These are phyloP conservation scores for Pterocarpus macrocarpus DNA, from an alignment of 306 rosid species.

Conservation along the genomic window DNA sequence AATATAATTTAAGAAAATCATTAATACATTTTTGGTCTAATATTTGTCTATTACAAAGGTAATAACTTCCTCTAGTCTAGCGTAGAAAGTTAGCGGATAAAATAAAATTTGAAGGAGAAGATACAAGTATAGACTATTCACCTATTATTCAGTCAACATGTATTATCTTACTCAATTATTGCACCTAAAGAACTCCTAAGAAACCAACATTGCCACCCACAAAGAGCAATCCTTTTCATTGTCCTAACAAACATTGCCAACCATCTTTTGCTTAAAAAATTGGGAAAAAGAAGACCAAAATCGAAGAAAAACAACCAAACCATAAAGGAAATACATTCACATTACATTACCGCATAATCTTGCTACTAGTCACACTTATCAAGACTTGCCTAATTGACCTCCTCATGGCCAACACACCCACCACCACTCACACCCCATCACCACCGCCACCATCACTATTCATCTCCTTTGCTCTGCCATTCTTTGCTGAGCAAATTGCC, in stretches of 20 bases:
- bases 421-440: slow-evolving; percentile 30
- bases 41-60: not conserved
- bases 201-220: not conserved
- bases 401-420: slow-evolving; percentile 48
- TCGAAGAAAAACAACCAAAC: not conserved
- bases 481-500: not conserved
- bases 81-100: not conserved
- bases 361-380: not conserved
- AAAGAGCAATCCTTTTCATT: not conserved
- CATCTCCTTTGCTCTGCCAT: slow-evolving; percentile 8
- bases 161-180: not conserved
- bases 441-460: not conserved
- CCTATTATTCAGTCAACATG: not conserved
- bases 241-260: slow-evolving; percentile 3
- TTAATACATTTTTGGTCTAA: not conserved
- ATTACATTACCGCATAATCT: not conserved
- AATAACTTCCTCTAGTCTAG: not conserved
- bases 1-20: too few species aligned
- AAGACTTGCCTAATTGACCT: not conserved
- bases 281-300: not conserved
- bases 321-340: not conserved
- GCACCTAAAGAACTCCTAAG: not conserved
- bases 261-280: not conserved
- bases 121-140: not conserved
- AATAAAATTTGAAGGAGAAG: not conserved